Percentiles rank a stretch among this genome's conserved stretches.
Evolutionary conservation across 192 early-diverging fungal species (phyloP).

Genomic region (Kickxella alabastrina): DNA sequence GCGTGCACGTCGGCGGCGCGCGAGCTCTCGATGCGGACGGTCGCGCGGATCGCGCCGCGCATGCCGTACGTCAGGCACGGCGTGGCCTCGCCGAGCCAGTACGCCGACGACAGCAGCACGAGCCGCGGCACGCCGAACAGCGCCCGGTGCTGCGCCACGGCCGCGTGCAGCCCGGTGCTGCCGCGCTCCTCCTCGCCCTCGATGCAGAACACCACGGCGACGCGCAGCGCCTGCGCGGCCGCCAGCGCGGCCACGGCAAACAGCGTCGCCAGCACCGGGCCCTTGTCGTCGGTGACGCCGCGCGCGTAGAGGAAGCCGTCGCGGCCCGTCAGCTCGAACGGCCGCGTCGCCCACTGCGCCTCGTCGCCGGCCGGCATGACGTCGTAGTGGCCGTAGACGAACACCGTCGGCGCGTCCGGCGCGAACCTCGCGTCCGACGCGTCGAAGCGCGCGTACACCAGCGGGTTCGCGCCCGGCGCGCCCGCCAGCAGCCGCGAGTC

Average conservation of each 20-base stretch:
- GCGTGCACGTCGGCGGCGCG: slow-evolving; percentile 66
- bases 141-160: slow-evolving; percentile 47
- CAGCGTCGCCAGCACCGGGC: slow-evolving; percentile 67
- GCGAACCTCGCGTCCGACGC: slow-evolving; percentile 26
- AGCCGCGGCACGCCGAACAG: slow-evolving; percentile 32
- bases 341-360: slow-evolving; percentile 60
- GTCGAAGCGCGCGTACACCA: slow-evolving; percentile 65
- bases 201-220: slow-evolving; percentile 70
- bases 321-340: slow-evolving; percentile 61
- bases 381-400: slow-evolving; percentile 81
- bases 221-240: slow-evolving; percentile 53
- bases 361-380: slow-evolving; percentile 69
- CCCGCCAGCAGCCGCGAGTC: slow-evolving; percentile 59
- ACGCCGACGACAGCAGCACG: slow-evolving; percentile 60
- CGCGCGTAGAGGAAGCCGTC: slow-evolving; percentile 75
- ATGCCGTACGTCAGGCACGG: slow-evolving; percentile 78
- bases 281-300: slow-evolving; percentile 80
- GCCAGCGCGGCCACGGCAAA: slow-evolving; percentile 68
- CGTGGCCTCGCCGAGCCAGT: slow-evolving; percentile 73
- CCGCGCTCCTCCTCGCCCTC: slow-evolving; percentile 80
- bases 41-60: slow-evolving; percentile 69
- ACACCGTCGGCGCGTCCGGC: slow-evolving; percentile 45
- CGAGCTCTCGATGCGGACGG: slow-evolving; percentile 48
- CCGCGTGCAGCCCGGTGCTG: slow-evolving; percentile 63
- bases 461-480: slow-evolving; percentile 58